Base-by-base conservation (phyloP, 495 filamentous ascomycete genomes). In the Penicillium pulvis region DNA sequence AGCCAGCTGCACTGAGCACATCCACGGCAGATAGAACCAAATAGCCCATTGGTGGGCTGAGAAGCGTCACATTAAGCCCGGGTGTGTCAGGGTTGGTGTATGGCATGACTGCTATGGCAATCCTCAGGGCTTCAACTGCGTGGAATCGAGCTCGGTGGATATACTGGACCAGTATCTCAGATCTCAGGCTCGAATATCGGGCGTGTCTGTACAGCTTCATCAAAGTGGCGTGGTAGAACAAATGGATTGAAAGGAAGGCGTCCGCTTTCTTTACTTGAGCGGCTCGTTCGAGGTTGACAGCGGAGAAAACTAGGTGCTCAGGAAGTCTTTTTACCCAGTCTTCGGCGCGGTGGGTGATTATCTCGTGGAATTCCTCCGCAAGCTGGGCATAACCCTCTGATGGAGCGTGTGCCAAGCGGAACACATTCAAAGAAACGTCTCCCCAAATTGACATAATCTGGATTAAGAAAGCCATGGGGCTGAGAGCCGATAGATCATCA, bases 171-270 rank as follows among this genome's bases (percentile, higher is more conserved):
- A 78, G 45, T 23, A 71, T 59, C 1, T 70, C 66, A 0, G 66
- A 44, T 19, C 55, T 68, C 4, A 81, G 63, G 43, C 60, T 68
- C 2, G 69, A 69, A n/a, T 66, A 66, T 11, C 80, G 81, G 5
- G 77, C 79, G 58, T 87, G 80, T 39, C 87, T 79, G 58, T 89
- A 86, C 8, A 89, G 74, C 44, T 84, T 83, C 72, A 88, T 81
- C 53, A 81, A 64, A 3, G 82, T 81, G 24, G 79, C 75, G 66
- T 88, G 83, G 66, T 87, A 85, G 24, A 89, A 69, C 26, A 87
- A 64, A 62, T 90, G 86, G 59, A 86, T 80, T 0, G 77, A 76
- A 50, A 89, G 68, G 59, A 85, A 86, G 0, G 79, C 73, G 8
- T 81, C 81, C 1, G 75, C 68, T 61, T 78, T 78, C n/a, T 77